Evolutionary conservation across 306 rosid species (phyloP).

Genomic region (Clitoria ternatea): DNA sequence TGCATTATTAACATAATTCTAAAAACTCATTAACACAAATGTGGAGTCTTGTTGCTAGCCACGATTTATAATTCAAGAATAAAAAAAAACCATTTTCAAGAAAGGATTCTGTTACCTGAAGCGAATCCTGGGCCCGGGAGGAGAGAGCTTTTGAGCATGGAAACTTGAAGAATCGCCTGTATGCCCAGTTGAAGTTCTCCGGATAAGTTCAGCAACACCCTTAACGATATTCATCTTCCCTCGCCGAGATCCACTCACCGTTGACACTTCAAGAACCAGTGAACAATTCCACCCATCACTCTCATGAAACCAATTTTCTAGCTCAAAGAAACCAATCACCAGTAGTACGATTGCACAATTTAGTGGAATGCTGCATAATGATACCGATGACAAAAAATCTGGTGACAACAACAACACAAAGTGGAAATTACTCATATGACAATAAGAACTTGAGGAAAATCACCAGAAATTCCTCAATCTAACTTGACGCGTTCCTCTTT

Average conservation of each 20-base stretch:
- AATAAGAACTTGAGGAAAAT: slow-evolving; percentile 4
- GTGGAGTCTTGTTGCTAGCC: no score
- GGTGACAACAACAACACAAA: not conserved
- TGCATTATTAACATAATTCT: not conserved
- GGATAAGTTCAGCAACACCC: slow-evolving; percentile 95
- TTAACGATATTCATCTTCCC: slow-evolving; percentile 92
- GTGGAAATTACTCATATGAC: not conserved
- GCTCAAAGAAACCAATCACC: not conserved
- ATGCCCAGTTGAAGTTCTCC: slow-evolving; percentile 79
- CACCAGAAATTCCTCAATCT: not conserved
- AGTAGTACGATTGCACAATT: slow-evolving; percentile 15
- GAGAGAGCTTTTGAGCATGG: slow-evolving; percentile 56
- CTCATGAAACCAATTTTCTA: slow-evolving; percentile 23
- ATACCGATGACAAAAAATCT: slow-evolving; percentile 2
- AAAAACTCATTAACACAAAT: not conserved
- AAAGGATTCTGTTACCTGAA: slow-evolving; percentile 56
- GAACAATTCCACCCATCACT: slow-evolving; percentile 42
- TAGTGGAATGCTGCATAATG: slow-evolving; percentile 9
- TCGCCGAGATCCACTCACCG: slow-evolving; percentile 16
- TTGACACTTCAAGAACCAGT: slow-evolving; percentile 37
- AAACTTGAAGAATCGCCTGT: slow-evolving; percentile 58
- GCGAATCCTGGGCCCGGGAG: slow-evolving; percentile 73
- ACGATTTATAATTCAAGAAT: not conserved
- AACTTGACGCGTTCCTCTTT: slow-evolving; percentile 21
- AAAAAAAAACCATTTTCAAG: not conserved